Evolutionary conservation across 2,329 filamentous ascomycete species (phyloP).

Genomic region (Exophiala xenobiotica): DNA sequence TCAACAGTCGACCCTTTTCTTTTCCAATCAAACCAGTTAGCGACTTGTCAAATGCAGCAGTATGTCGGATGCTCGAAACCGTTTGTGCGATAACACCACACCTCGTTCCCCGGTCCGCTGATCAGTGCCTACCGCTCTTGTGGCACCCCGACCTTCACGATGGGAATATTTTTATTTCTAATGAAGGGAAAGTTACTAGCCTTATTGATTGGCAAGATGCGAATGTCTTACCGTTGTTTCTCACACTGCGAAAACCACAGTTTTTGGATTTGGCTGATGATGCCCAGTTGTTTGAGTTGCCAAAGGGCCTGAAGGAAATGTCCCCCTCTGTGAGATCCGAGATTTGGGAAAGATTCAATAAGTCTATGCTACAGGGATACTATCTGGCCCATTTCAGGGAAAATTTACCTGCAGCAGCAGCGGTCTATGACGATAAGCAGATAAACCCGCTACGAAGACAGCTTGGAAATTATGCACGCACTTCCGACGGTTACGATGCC

Average conservation of each 20-base stretch:
- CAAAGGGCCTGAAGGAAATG: constrained; percentile 12
- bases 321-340: constrained; percentile 21
- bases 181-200: constrained; percentile 22
- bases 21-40: background rate
- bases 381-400: constrained; percentile 5
- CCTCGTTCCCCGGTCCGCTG: background rate
- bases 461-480: constrained; percentile 3
- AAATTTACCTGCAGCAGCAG: constrained; percentile 1
- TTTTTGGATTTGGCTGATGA: constrained; percentile 13
- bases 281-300: constrained; percentile 23
- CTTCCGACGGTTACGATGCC: constrained; percentile 3
- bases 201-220: constrained; percentile 32
- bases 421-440: constrained; percentile 8
- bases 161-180: constrained; percentile 30
- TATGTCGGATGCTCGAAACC: constrained; percentile 1
- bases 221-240: constrained; percentile 26
- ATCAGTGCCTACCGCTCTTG: constrained; percentile 18
- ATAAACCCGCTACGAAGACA: constrained; percentile 10
- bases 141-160: constrained; percentile 32
- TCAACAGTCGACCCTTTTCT: background rate
- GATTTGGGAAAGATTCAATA: constrained; percentile 9
- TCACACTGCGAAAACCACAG: constrained; percentile 18
- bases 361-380: constrained; percentile 9
- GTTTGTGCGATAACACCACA: constrained; percentile 4
- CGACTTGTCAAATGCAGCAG: background rate